Evolutionary conservation across 2,329 filamentous ascomycete species (phyloP).

Genomic region (Colletotrichum sp.): DNA sequence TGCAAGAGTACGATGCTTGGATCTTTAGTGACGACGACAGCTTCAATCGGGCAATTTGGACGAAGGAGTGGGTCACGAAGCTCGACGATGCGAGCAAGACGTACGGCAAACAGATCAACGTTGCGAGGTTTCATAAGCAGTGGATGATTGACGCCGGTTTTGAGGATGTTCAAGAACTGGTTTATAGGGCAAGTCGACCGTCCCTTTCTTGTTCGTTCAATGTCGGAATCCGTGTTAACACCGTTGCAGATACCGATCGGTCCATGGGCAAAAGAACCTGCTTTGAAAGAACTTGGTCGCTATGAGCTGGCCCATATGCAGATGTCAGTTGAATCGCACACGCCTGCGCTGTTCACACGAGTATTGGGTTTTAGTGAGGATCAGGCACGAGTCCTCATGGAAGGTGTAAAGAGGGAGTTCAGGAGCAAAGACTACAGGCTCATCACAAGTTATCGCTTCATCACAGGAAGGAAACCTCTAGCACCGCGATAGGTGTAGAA

Average conservation of each 20-base stretch:
- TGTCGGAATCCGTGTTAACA: not conserved
- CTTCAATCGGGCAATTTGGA: conserved; percentile 39
- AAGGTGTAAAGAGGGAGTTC: conserved; percentile 44
- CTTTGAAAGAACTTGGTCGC: conserved; percentile 38
- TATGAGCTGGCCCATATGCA: conserved; percentile 45
- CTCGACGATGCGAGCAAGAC: conserved; percentile 37
- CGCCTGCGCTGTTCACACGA: conserved; percentile 42
- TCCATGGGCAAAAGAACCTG: conserved; percentile 39
- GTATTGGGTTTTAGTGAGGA: conserved; percentile 43
- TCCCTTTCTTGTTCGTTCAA: not conserved
- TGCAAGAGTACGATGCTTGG: conserved; percentile 43
- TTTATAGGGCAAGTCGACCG: conserved; percentile 29
- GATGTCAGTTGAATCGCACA: conserved; percentile 47
- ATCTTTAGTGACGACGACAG: conserved; percentile 44
- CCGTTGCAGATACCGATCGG: conserved; percentile 39
- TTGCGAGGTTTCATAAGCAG: conserved; percentile 38
- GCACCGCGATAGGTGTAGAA: not conserved
- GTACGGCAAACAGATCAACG: conserved; percentile 44
- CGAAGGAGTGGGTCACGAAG: conserved; percentile 42
- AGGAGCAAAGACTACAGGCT: conserved; percentile 35
- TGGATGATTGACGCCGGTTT: conserved; percentile 44
- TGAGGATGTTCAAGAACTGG: conserved; percentile 35
- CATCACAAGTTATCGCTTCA: conserved; percentile 39
- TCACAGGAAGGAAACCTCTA: conserved; percentile 30
- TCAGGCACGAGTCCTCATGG: conserved; percentile 44